Evolutionary conservation across 345 rosid species (phyloP).

Genomic region (Populus euphratica): DNA sequence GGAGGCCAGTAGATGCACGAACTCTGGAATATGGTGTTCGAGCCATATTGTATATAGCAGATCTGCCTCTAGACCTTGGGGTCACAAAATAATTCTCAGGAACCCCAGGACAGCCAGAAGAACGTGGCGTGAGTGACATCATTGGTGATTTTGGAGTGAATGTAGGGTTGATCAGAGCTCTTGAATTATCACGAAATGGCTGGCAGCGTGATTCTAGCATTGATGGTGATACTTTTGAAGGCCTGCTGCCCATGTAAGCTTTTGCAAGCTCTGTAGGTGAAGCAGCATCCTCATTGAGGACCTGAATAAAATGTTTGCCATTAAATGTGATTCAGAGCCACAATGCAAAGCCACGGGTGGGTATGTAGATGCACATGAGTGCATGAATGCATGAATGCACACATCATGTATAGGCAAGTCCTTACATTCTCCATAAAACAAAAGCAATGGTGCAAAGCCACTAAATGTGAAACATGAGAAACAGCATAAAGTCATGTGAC

Average conservation of each 20-base stretch:
- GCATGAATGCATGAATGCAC: background rate
- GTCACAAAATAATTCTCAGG: slow-evolving; percentile 65
- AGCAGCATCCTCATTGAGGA: slow-evolving; percentile 58
- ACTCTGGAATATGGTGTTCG: slow-evolving; percentile 78
- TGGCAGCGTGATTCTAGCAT: slow-evolving; percentile 41
- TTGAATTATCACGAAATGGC: slow-evolving; percentile 45
- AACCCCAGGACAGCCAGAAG: slow-evolving; percentile 41
- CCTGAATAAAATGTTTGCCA: slow-evolving; percentile 45
- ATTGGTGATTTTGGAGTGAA: slow-evolving; percentile 45
- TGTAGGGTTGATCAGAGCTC: slow-evolving; percentile 28
- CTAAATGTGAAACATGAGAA: background rate
- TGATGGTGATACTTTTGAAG: slow-evolving; percentile 65
- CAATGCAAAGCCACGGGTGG: background rate
- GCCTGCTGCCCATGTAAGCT: slow-evolving; percentile 88
- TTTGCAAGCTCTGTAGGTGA: slow-evolving; percentile 96
- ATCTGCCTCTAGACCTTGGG: slow-evolving; percentile 77
- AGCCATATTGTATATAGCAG: slow-evolving; percentile 92
- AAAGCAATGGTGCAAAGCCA: background rate
- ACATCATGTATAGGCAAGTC: background rate
- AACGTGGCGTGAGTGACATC: slow-evolving; percentile 47
- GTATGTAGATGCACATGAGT: background rate
- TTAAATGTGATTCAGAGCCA: slow-evolving; percentile 16
- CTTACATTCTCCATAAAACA: background rate
- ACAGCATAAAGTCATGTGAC: background rate
- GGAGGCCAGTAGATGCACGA: slow-evolving; percentile 37